Conservation (phyloP, 805 yeast genomes). For the Pichia cabralensis region DNA sequence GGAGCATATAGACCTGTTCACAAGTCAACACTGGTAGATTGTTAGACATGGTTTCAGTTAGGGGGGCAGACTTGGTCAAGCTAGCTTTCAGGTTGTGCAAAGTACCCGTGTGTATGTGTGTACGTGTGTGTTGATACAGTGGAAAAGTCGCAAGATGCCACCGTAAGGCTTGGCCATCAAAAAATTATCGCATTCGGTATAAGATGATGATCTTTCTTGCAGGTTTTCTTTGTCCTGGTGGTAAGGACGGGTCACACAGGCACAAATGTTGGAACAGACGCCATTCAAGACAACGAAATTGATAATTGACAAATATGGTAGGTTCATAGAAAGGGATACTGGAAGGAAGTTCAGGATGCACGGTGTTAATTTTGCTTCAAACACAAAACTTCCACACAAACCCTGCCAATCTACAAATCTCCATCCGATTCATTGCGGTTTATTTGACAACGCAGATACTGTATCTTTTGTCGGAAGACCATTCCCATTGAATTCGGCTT, state of each 20-base stretch:
- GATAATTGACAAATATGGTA: conserved; percentile 38
- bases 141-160: no score
- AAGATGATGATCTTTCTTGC: no score
- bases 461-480: conserved; percentile 84
- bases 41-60: no score
- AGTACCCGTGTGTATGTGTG: no score
- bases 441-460: conserved; percentile 55
- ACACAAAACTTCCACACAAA: conserved; percentile 54
- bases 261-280: conserved; percentile 1
- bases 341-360: conserved; percentile 58
- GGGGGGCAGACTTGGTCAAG: no score
- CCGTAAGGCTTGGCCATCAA: no score
- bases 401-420: conserved; percentile 40
- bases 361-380: conserved; percentile 77
- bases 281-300: conserved; percentile 16
- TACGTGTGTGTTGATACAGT: no score
- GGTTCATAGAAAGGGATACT: conserved; percentile 38
- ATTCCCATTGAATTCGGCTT: conserved; percentile 65
- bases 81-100: no score
- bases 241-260: no score
- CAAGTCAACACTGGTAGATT: conserved; percentile 4
- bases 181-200: no score
- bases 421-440: conserved; percentile 32
- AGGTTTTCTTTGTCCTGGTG: no score
- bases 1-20: conserved; percentile 7